Conservation (phyloP, 371 early-diverging fungal species). For the Phascolomyces articulosus region DNA sequence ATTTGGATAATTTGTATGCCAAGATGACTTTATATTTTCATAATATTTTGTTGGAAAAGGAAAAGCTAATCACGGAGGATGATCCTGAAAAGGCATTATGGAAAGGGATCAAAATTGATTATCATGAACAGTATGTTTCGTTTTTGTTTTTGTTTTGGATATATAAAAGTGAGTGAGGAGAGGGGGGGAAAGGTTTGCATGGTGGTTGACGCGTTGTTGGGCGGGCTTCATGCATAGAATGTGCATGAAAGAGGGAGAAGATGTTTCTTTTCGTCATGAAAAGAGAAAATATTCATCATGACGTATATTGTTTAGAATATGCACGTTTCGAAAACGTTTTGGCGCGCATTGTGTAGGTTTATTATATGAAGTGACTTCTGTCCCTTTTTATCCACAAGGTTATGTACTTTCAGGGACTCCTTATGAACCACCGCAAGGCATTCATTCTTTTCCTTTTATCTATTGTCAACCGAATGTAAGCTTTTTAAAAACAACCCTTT, state of each 20-base stretch:
- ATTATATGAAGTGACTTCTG: constrained; percentile 57
- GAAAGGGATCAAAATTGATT: constrained; percentile 58
- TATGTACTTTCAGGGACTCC: constrained; percentile 52
- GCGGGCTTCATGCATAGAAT: no score
- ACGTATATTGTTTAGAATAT: constrained; percentile 42
- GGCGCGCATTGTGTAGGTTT: constrained; percentile 59
- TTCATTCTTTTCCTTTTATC: constrained; percentile 72
- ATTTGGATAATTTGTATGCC: constrained; percentile 56
- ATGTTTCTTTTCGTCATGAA: background rate
- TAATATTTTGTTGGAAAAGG: constrained; percentile 56
- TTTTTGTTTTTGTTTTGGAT: background rate
- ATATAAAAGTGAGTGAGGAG: no score
- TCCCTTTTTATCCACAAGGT: constrained; percentile 58
- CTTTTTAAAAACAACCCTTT: background rate
- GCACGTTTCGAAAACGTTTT: constrained; percentile 53
- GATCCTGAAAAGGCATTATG: constrained; percentile 56
- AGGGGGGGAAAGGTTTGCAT: no score
- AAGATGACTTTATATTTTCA: constrained; percentile 71
- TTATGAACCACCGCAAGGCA: constrained; percentile 65
- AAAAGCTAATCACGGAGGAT: constrained; percentile 52
- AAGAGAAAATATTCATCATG: background rate
- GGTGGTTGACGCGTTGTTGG: no score
- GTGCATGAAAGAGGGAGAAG: no score
- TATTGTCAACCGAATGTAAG: constrained; percentile 66
- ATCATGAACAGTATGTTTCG: constrained; percentile 55